Percentiles rank a stretch among this genome's conserved stretches.
Conservation (phyloP, 495 filamentous ascomycete species). For the Penicillium ochrochloron region DNA sequence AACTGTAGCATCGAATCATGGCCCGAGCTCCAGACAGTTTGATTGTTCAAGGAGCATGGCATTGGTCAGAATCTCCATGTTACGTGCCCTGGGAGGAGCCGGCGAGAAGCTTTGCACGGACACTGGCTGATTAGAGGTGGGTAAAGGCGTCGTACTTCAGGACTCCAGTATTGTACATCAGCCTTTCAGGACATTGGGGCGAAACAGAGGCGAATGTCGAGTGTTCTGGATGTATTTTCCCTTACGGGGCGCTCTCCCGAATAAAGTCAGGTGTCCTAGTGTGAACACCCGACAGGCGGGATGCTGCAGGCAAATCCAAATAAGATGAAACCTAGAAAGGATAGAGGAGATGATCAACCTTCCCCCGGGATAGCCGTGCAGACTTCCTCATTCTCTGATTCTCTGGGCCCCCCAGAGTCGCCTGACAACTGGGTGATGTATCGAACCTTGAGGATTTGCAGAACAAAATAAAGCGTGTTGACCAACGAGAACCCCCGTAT, state of each 20-base stretch:
- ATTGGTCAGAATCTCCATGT: constrained; percentile 42
- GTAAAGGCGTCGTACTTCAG: constrained; percentile 7
- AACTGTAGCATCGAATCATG: constrained; percentile 39
- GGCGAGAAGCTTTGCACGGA: constrained; percentile 37
- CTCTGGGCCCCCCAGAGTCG: constrained; percentile 24
- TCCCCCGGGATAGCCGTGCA: constrained; percentile 43
- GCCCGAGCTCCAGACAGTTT: constrained; percentile 31
- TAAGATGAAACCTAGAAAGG: constrained; percentile 46
- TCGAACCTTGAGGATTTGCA: constrained; percentile 39
- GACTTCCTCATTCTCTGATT: constrained; percentile 25
- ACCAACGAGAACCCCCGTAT: constrained; percentile 18
- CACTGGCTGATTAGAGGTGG: constrained; percentile 27
- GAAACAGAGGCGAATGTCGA: constrained; percentile 11
- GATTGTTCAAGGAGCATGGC: constrained; percentile 38
- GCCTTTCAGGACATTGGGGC: background rate
- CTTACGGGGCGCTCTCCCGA: constrained; percentile 33
- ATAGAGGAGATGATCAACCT: constrained; percentile 41
- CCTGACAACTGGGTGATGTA: constrained; percentile 44
- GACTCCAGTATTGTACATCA: background rate
- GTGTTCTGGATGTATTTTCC: constrained; percentile 33
- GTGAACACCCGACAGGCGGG: constrained; percentile 46
- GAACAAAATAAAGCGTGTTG: constrained; percentile 33
- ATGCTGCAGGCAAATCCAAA: constrained; percentile 46
- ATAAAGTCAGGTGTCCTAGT: constrained; percentile 45
- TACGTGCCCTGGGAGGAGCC: constrained; percentile 37